A percentile compares a stretch with the other conserved stretches of the same genome.
phyloP scores from a whole-genome alignment of 495 filamentous ascomycete species.

The Letharia columbiana region DNA sequence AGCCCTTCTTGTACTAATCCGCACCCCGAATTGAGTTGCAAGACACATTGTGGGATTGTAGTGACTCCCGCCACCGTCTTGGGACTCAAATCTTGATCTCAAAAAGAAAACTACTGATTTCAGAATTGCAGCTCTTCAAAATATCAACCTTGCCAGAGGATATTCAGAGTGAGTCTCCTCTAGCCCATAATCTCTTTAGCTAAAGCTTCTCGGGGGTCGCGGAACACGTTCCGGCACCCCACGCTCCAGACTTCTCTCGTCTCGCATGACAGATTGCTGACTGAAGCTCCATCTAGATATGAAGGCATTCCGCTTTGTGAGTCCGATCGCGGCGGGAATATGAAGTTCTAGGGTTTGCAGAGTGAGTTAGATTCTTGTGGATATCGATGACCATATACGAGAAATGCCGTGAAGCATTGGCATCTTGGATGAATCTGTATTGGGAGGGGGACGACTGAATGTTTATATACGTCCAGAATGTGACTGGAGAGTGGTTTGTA shows the following conservation, averaged over 20 bases:
- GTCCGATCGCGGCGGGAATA: background rate
- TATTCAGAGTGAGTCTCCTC: background rate
- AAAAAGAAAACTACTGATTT: background rate
- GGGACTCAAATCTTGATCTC: background rate
- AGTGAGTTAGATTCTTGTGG: background rate
- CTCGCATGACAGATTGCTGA: background rate
- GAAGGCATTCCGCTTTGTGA: background rate
- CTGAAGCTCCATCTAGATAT: background rate
- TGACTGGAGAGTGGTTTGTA: background rate
- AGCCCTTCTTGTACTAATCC: conserved; percentile 31
- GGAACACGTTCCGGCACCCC: background rate
- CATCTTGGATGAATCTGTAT: too few relatives aligned
- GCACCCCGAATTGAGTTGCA: too few relatives aligned
- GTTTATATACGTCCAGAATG: background rate
- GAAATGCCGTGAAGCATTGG: too few relatives aligned
- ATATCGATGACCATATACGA: background rate
- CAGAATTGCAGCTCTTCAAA: background rate
- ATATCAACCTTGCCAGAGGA: conserved; percentile 2
- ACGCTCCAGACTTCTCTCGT: background rate
- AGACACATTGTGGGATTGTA: conserved; percentile 50
- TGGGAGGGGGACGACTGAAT: background rate
- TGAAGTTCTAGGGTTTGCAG: background rate
- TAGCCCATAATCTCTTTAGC: background rate
- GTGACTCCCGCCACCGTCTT: conserved; percentile 48
- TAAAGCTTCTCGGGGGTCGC: background rate